Base-by-base conservation (phyloP, 2,329 filamentous ascomycete genomes). In the Pseudogymnoascus sp. region DNA sequence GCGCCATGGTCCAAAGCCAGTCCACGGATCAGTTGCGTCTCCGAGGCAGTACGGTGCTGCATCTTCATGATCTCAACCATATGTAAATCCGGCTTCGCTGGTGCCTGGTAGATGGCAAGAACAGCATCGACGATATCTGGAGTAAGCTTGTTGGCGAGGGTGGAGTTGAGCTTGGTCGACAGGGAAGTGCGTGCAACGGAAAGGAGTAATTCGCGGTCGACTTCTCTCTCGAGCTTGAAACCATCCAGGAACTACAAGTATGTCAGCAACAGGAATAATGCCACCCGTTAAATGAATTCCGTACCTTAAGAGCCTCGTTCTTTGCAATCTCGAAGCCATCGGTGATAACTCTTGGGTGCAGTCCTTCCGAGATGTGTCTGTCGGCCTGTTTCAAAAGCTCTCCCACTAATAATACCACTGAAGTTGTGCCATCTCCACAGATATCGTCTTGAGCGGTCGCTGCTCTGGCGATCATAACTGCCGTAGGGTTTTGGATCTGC, bases 31-130 rank as follows among this genome's bases (percentile, higher is more conserved):
- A 99, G 85, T 76, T 96, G 92, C 63, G 94, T 99, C 76, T 99
- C 94, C 33, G 94, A 91, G 63, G 93, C 92, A 60, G 91, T 92
- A 69, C 93, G 90, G 80, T 99, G 94, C 80, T 99, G 94, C 93
- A 99, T 97, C 76, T 96, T 97, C 94, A 99, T 99, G 71, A 99
- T 97, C 78, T 99, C 94, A 68, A 99, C 84, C 94, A 99, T 99
- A 81, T 97, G 93, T 72, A 99, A 78, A 78, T 99, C 94, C 62
- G 95, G 95, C 80, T 97, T 97, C 66, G 85, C 86, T 27, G 91
- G 91, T 15, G 90, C 81, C 75, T 92, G 84, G 80, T 97, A 92
- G 75, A 99, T 99, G 67, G 94, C 85, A 63, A 99, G 86, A 58
- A 99, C 94, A 64, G 94, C 90, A 74, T 99, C 94, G 72, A 97